Base-by-base conservation (phyloP, 1,284 basidiomycete genomes). In the Cryptococcus maquisensis region DNA sequence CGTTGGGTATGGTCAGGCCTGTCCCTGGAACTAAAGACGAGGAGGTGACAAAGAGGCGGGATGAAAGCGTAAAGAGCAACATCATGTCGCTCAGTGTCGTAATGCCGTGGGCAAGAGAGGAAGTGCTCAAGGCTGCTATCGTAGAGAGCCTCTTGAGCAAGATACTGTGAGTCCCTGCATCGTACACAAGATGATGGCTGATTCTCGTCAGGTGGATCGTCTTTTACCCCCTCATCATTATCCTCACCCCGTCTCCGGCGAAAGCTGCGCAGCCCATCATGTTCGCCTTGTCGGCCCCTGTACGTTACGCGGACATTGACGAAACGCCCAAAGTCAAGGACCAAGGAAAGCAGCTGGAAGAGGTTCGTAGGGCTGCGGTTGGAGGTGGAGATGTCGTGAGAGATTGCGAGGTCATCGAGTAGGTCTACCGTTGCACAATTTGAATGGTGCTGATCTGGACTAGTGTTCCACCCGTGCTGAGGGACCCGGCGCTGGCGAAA, bases 21-120 rank as follows among this genome's bases (percentile, higher is more conserved):
- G 51, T 49, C 13, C 51, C 57, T 9, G 26, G 23, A 2, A 48
- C 35, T 9, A 60, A 61, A 26, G 47, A 48, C 6, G 41, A 49
- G 20, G 50, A 49, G 24, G 53, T 46, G 21, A 51, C 44, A 16
- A 67, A 67, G 54, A 63, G 62, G 47, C 64, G 66, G 53, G 68
- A 70, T 47, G 59, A 61, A 43, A 55, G 50, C 4, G 55, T 75
- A 0, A 65, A 69, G 62, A 71, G 68, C 49, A 76, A 77, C 60
- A 66, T 77, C 24, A 63, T 70, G 57, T 66, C 65, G 4, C 37
- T 76, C 2, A 60, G 60, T 28, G 75, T 75, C 3, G 57, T 77
- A 47, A 74, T 76, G 67, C 68, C 68, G 1, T 72, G 72, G 69
- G 63, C 73, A 16, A 63, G 75, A 39, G 64, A 63, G 18, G 74